Evolutionary conservation across 257 asterid genomes (phyloP), one percentile per base, ranked within the genome.

Genomic region (Plantago elongata): DNA sequence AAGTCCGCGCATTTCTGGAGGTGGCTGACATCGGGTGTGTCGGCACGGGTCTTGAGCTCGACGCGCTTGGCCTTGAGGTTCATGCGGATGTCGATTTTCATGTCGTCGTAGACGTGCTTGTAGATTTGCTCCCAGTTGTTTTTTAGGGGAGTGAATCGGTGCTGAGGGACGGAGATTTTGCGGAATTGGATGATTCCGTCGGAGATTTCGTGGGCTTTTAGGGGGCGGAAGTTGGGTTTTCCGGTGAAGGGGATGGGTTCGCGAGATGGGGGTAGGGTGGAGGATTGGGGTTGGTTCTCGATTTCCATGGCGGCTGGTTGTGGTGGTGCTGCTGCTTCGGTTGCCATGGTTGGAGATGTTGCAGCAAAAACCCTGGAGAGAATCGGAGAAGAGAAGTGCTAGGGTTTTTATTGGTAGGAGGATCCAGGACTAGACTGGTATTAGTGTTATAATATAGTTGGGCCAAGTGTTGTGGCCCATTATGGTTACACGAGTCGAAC

Each of bases 1-100:
- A 90, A 87, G 47, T 90, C 97, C 2, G 96, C 96, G 64, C 83
- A 80, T n/a, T 83, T 90, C 60, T 87, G 96, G 61, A 90, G 87
- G 69, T 90, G 80, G 78, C 94, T 81, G 11, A 83, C 73, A n/a
- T 90, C 97, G 12, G 97, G 96, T 0, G 97, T 90, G 55, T 90
- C 95, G 34, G 64, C 5, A 4, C 86, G 88, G 66, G 98, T 90
- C 66, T 90, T 90, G 12, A 90, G 81, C 75, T 90, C 96, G 15
- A 90, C 95, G 51, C 89, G 76, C 11, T 91, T 89, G 49, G 85
- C 81, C 61, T 83, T 88, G 57, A 88, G 87, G 62, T 90, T 90
- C 96, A 90, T 88, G 1, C 96, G 90, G 75, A 88, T 74, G 51
- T 88, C 98, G 50, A 90, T 69, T 73, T 85, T 84, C 95, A 90